These are phyloP conservation scores for Stipa capillata DNA, from an alignment of 176 grass and related monocot genomes.

Conservation along the genomic window DNA sequence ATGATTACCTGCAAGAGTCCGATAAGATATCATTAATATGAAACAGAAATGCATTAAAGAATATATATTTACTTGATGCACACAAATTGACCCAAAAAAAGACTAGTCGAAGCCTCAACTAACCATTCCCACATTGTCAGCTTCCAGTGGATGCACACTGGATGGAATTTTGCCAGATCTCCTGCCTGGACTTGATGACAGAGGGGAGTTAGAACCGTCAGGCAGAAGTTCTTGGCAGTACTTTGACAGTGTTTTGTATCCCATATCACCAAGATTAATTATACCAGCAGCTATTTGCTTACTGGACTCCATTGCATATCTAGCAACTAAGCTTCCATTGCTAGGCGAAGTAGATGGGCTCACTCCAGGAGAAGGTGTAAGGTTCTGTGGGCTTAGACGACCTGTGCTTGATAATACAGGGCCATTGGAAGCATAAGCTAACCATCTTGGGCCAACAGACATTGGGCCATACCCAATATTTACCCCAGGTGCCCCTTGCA, in stretches of 20 bases:
- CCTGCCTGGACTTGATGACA: constrained; percentile 81
- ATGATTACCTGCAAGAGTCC: constrained; percentile 77
- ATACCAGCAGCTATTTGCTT: constrained; percentile 97
- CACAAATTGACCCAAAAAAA: neutral
- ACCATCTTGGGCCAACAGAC: constrained; percentile 93
- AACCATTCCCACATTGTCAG: constrained; percentile 97
- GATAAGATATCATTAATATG: constrained; percentile 3
- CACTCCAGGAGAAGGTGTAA: constrained; percentile 92
- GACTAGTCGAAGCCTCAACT: constrained; percentile 14
- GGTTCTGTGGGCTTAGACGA: constrained; percentile 93
- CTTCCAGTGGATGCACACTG: constrained; percentile 69
- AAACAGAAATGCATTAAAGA: neutral
- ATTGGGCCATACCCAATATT: constrained; percentile 95
- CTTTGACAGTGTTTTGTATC: constrained; percentile 89
- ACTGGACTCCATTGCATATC: constrained; percentile 98
- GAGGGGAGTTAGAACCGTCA: constrained; percentile 82
- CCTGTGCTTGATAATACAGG: constrained; percentile 78
- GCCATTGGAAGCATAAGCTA: constrained; percentile 83
- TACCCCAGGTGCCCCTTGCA: constrained; percentile 80
- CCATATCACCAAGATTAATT: constrained; percentile 95
- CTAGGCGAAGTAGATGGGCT: constrained; percentile 97
- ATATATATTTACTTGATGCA: neutral
- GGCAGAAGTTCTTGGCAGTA: constrained; percentile 93
- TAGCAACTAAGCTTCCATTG: constrained; percentile 93
- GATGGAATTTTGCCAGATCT: constrained; percentile 70